phyloP scores from a whole-genome alignment of 139 green algal genomes.

The Pycnococcus provasolii region DNA sequence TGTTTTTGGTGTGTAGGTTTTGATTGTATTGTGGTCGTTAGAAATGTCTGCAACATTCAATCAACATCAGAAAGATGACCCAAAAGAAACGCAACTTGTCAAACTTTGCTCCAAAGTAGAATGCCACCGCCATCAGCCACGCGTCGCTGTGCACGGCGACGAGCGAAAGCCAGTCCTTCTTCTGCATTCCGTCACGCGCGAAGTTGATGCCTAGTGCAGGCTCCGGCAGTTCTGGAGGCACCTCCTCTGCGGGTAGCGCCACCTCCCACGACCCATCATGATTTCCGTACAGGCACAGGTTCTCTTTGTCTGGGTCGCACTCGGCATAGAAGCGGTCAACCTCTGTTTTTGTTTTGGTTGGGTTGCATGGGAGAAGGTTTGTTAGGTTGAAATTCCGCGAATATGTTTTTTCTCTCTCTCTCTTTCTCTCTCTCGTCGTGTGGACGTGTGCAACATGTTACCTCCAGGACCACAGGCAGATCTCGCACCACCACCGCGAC shows the following conservation, averaged over 20 bases:
- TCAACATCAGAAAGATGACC: not conserved
- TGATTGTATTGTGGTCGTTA: too few relatives aligned
- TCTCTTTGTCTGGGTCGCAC: slow-evolving; percentile 83
- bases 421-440: not conserved
- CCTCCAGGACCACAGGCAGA: not conserved
- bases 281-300: slow-evolving; percentile 91
- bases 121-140: slow-evolving; percentile 88
- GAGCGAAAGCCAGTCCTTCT: slow-evolving; percentile 87
- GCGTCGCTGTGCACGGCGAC: slow-evolving; percentile 92
- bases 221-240: slow-evolving; percentile 94
- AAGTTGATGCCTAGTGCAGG: slow-evolving; percentile 97
- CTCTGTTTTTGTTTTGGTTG: not conserved
- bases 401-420: not conserved
- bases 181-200: slow-evolving; percentile 79
- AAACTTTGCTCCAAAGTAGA: slow-evolving; percentile 90
- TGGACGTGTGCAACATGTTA: not conserved
- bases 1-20: too few relatives aligned
- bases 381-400: too few relatives aligned
- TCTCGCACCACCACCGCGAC: not conserved
- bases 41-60: too few relatives aligned
- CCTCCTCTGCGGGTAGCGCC: slow-evolving; percentile 85
- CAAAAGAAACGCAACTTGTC: slow-evolving; percentile 34
- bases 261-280: slow-evolving; percentile 76
- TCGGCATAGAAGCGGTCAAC: slow-evolving; percentile 51
- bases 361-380: not conserved